Evolutionary conservation across 768 basidiomycete species (phyloP).

Genomic region (Chlorophyllum brunneum): DNA sequence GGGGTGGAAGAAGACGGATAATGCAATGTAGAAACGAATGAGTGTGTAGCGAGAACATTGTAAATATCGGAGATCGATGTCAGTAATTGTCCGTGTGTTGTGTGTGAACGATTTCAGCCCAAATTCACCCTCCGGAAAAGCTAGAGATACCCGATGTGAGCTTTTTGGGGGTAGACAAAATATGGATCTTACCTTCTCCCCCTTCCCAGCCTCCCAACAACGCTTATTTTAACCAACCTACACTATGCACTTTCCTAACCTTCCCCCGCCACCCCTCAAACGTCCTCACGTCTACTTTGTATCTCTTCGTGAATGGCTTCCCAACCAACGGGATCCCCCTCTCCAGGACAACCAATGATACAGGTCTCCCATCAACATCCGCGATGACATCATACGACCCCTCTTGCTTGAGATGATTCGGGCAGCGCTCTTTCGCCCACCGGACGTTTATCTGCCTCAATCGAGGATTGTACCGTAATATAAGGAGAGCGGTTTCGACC

Average conservation of each 20-base stretch:
- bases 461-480: conserved; percentile 28
- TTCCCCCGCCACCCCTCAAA: conserved; percentile 5
- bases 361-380: conserved; percentile 20
- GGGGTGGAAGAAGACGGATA: too few relatives aligned
- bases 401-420: conserved; percentile 47
- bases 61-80: too few relatives aligned
- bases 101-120: too few relatives aligned
- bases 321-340: conserved; percentile 40
- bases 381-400: conserved; percentile 36
- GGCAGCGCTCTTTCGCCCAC: conserved; percentile 45
- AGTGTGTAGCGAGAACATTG: too few relatives aligned
- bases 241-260: conserved; percentile 3
- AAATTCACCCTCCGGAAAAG: too few relatives aligned
- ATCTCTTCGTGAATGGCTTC: conserved; percentile 33
- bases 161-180: too few relatives aligned
- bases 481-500: conserved; percentile 35
- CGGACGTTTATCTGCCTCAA: conserved; percentile 42
- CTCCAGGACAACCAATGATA: conserved; percentile 29
- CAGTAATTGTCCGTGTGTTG: too few relatives aligned
- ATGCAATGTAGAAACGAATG: too few relatives aligned
- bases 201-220: too few relatives aligned
- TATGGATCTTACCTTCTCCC: too few relatives aligned
- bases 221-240: background rate
- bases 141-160: too few relatives aligned
- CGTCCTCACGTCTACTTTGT: conserved; percentile 8